Evolutionary conservation across 2,329 filamentous ascomycete species (phyloP).

Genomic region (Byssothecium circinans): DNA sequence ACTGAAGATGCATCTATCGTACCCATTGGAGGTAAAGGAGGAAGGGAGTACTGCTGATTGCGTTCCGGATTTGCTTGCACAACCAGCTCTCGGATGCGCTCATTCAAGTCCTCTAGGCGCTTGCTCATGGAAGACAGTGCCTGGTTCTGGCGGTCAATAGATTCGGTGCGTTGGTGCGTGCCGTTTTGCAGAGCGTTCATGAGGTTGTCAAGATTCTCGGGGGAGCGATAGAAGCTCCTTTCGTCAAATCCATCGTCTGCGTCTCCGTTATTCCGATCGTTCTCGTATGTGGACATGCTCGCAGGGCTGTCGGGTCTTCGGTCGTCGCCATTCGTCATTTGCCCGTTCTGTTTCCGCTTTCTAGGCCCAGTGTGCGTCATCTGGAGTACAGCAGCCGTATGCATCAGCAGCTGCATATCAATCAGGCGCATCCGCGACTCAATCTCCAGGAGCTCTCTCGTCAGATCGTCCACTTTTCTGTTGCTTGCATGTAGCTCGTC

Average conservation of each 20-base stretch:
- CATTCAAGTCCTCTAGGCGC: constrained; percentile 69
- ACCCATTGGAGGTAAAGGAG: constrained; percentile 22
- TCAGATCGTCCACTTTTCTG: constrained; percentile 82
- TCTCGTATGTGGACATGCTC: constrained; percentile 71
- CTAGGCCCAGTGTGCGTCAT: constrained; percentile 79
- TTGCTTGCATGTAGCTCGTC: constrained; percentile 73
- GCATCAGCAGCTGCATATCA: constrained; percentile 78
- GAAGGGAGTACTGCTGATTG: constrained; percentile 35
- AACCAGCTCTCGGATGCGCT: constrained; percentile 67
- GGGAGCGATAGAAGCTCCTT: constrained; percentile 69
- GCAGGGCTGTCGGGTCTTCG: constrained; percentile 71
- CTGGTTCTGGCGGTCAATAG: constrained; percentile 44
- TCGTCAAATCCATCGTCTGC: constrained; percentile 73
- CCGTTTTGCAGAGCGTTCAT: constrained; percentile 44
- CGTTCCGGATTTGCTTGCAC: constrained; percentile 61
- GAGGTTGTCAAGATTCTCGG: constrained; percentile 63
- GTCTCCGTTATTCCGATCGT: constrained; percentile 54
- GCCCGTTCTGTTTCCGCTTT: constrained; percentile 56
- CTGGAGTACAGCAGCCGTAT: constrained; percentile 90
- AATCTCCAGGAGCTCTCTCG: constrained; percentile 75
- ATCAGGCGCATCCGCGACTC: constrained; percentile 74
- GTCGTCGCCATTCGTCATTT: constrained; percentile 34
- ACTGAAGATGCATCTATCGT: constrained; percentile 34
- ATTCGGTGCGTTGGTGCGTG: constrained; percentile 30
- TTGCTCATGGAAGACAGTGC: constrained; percentile 64